These are phyloP conservation scores for Aspergillus sp. DNA, from an alignment of 2,329 filamentous ascomycete genomes.

Conservation along the genomic window DNA sequence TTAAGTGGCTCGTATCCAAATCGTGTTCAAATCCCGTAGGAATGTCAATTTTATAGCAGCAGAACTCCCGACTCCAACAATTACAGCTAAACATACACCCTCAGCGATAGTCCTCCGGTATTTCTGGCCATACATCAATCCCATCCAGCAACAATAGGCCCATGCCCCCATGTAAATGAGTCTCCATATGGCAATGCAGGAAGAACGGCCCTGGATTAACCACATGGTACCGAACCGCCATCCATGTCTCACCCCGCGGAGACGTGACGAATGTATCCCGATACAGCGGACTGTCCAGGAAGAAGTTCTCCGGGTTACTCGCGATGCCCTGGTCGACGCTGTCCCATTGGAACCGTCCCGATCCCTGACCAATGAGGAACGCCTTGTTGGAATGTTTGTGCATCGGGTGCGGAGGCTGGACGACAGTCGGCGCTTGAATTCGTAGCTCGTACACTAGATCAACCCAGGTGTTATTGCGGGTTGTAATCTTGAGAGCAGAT, in stretches of 20 bases:
- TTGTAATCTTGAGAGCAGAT: constrained; percentile 22
- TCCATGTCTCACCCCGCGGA: constrained; percentile 28
- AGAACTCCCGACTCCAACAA: neutral
- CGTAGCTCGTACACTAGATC: constrained; percentile 29
- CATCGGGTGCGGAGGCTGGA: constrained; percentile 36
- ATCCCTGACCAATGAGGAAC: constrained; percentile 36
- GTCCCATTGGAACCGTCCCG: constrained; percentile 32
- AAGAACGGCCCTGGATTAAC: constrained; percentile 41
- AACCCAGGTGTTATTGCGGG: constrained; percentile 32
- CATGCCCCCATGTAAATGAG: constrained; percentile 43
- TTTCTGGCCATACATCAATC: constrained; percentile 39
- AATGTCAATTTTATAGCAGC: neutral
- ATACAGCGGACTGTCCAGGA: constrained; percentile 36
- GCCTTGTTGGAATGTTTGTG: constrained; percentile 43
- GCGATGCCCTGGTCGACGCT: constrained; percentile 34
- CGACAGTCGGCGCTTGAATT: constrained; percentile 12
- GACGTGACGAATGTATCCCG: constrained; percentile 36
- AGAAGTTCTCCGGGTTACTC: constrained; percentile 36
- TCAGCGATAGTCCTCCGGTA: constrained; percentile 16
- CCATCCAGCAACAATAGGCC: constrained; percentile 42
- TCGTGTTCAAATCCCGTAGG: too few species aligned
- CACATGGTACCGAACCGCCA: constrained; percentile 40
- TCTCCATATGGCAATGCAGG: constrained; percentile 45
- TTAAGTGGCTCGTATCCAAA: too few species aligned
- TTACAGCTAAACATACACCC: neutral